phyloP scores from a whole-genome alignment of 2,329 filamentous ascomycete species.

The Colletotrichum sp. region DNA sequence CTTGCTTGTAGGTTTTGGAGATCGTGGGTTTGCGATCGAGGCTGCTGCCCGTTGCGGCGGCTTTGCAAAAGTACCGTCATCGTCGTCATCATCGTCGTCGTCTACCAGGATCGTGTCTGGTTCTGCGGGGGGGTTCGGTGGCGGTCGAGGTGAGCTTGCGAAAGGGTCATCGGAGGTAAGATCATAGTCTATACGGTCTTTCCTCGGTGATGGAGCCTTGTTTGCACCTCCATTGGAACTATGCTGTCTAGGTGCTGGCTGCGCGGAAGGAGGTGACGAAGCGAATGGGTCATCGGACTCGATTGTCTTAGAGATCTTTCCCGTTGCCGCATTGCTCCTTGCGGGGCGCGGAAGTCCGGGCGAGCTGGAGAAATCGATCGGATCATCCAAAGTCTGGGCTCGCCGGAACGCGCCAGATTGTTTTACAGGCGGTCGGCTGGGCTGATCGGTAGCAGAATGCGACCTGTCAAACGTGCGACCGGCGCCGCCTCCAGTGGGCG shows the following conservation, averaged over 20 bases:
- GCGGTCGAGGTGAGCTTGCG: slow-evolving; percentile 25
- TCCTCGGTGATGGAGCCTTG: neutral
- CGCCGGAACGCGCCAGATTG: neutral
- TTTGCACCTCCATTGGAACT: slow-evolving; percentile 27
- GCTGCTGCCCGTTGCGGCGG: neutral
- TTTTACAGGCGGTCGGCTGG: neutral
- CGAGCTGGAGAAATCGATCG: slow-evolving; percentile 44
- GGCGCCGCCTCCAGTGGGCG: slow-evolving; percentile 1
- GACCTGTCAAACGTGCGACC: neutral
- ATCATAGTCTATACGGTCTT: neutral
- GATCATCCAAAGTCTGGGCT: slow-evolving; percentile 9
- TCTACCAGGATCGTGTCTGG: neutral
- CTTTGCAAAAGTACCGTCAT: neutral
- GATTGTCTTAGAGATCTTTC: neutral
- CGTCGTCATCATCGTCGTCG: neutral
- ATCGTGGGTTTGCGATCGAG: neutral
- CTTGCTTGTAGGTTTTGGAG: neutral
- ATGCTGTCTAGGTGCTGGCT: neutral
- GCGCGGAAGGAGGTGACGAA: slow-evolving; percentile 25
- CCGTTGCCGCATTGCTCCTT: neutral
- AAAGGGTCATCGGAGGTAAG: slow-evolving; percentile 25
- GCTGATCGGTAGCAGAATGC: neutral
- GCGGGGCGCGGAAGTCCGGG: slow-evolving; percentile 15
- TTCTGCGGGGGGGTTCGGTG: neutral
- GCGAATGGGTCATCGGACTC: slow-evolving; percentile 22